These are phyloP conservation scores for Fusarium pseudograminearum DNA, from an alignment of 2,329 filamentous ascomycete genomes.

Conservation along the genomic window DNA sequence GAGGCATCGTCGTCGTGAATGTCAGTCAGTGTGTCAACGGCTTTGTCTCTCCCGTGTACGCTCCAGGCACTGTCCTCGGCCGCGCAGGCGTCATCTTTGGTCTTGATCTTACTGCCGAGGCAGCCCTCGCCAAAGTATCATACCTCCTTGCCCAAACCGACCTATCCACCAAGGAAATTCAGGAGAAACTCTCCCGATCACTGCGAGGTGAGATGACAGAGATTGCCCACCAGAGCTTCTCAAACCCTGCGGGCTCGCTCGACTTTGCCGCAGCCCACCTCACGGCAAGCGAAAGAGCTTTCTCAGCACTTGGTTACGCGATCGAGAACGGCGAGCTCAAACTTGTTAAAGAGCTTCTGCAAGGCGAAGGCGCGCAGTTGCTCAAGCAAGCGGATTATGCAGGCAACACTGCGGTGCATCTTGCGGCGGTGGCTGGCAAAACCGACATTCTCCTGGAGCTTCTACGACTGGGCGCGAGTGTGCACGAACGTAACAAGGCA, in stretches of 20 bases:
- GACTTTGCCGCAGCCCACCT: conserved; percentile 59
- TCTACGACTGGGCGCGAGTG: conserved; percentile 71
- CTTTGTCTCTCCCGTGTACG: conserved; percentile 82
- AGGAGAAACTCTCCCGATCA: conserved; percentile 77
- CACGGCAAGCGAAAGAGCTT: conserved; percentile 69
- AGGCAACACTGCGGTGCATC: conserved; percentile 77
- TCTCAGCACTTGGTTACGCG: conserved; percentile 83
- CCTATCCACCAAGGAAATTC: conserved; percentile 74
- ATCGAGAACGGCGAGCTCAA: conserved; percentile 77
- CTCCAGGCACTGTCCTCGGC: conserved; percentile 80
- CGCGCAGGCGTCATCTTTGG: conserved; percentile 89
- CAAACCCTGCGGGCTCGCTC: conserved; percentile 73
- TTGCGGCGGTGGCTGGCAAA: conserved; percentile 67
- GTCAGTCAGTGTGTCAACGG: conserved; percentile 89
- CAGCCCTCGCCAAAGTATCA: conserved; percentile 89
- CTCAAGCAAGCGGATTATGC: conserved; percentile 84
- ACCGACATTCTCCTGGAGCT: conserved; percentile 69
- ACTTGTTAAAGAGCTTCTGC: conserved; percentile 74
- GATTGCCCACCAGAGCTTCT: conserved; percentile 77
- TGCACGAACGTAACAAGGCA: conserved; percentile 73
- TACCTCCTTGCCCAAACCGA: conserved; percentile 80
- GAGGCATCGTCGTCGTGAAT: conserved; percentile 88
- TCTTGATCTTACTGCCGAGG: conserved; percentile 89
- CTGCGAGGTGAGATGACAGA: conserved; percentile 90
- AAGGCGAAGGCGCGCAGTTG: conserved; percentile 72